These are phyloP conservation scores for Saccharomyces hybrid DNA, from an alignment of 1,139 yeast genomes.

Conservation along the genomic window DNA sequence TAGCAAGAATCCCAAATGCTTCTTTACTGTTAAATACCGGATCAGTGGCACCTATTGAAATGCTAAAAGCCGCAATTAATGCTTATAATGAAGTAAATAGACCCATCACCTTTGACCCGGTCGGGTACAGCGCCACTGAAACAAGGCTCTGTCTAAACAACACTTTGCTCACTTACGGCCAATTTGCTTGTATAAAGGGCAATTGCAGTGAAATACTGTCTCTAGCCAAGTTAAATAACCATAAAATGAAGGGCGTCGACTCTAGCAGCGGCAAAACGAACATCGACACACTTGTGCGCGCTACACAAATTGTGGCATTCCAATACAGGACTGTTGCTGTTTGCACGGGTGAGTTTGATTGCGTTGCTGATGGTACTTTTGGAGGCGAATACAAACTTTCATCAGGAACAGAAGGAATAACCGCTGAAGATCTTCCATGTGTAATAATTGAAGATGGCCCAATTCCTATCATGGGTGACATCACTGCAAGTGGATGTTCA, in stretches of 20 bases:
- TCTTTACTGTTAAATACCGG: constrained; percentile 72
- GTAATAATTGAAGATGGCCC: constrained; percentile 48
- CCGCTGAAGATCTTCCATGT: constrained; percentile 29
- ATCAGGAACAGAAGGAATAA: constrained; percentile 14
- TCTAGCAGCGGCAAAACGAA: constrained; percentile 38
- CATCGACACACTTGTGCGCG: constrained; percentile 29
- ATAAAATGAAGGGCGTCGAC: constrained; percentile 72
- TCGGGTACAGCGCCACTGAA: constrained; percentile 78
- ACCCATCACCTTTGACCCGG: constrained; percentile 82
- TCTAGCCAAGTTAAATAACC: constrained; percentile 34
- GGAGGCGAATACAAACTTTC: constrained; percentile 21
- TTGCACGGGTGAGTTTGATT: constrained; percentile 53
- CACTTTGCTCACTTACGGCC: constrained; percentile 48
- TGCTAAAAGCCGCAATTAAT: constrained; percentile 46
- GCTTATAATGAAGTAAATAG: constrained; percentile 51
- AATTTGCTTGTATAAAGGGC: constrained; percentile 71
- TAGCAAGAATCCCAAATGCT: constrained; percentile 48
- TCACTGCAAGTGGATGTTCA: constrained; percentile 90
- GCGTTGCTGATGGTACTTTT: constrained; percentile 39
- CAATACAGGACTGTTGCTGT: constrained; percentile 60
- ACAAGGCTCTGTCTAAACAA: constrained; percentile 47
- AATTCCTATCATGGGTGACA: constrained; percentile 53
- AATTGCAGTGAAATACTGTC: constrained; percentile 74
- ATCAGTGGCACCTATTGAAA: constrained; percentile 45
- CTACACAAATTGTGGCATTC: constrained; percentile 48